Conservation (phyloP, 2,329 filamentous ascomycete genomes). For the Curvularia spicifera region DNA sequence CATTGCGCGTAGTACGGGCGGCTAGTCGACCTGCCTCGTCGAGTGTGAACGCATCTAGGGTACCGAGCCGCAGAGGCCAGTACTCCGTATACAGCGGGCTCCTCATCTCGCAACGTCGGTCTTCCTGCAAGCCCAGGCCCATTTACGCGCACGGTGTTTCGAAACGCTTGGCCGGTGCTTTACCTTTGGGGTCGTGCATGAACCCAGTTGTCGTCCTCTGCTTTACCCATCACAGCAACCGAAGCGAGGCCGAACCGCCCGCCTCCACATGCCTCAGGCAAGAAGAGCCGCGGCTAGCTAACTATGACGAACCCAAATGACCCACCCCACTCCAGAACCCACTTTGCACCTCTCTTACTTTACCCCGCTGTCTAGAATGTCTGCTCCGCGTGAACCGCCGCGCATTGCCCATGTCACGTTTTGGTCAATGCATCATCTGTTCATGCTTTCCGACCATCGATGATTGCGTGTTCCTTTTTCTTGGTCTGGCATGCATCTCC, state of each 20-base stretch:
- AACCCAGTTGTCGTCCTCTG: slow-evolving; percentile 1
- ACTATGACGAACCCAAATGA: slow-evolving; percentile 1
- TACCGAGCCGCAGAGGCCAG: not conserved
- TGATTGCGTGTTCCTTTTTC: slow-evolving; percentile 1
- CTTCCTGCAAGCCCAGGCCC: slow-evolving; percentile 14
- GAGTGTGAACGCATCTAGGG: slow-evolving; percentile 5
- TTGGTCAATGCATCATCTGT: slow-evolving; percentile 3
- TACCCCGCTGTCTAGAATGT: slow-evolving; percentile 8
- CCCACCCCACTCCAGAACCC: not conserved
- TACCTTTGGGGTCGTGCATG: slow-evolving; percentile 6
- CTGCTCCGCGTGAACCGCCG: slow-evolving; percentile 16
- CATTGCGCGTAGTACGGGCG: not conserved
- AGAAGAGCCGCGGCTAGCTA: slow-evolving; percentile 8
- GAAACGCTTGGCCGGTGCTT: slow-evolving; percentile 20
- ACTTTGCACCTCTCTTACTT: not conserved
- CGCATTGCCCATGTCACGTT: slow-evolving; percentile 9
- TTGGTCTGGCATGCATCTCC: not conserved
- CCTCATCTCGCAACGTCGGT: not conserved
- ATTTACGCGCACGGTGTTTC: slow-evolving; percentile 9
- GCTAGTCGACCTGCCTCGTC: not conserved
- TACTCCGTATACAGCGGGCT: not conserved
- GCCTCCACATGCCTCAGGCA: not conserved
- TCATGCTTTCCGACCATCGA: slow-evolving; percentile 11
- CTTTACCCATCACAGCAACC: slow-evolving; percentile 5
- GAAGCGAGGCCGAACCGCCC: slow-evolving; percentile 5